Conservation (phyloP, 129 eudicot genomes). For the Chrysanthemum makinoi region DNA sequence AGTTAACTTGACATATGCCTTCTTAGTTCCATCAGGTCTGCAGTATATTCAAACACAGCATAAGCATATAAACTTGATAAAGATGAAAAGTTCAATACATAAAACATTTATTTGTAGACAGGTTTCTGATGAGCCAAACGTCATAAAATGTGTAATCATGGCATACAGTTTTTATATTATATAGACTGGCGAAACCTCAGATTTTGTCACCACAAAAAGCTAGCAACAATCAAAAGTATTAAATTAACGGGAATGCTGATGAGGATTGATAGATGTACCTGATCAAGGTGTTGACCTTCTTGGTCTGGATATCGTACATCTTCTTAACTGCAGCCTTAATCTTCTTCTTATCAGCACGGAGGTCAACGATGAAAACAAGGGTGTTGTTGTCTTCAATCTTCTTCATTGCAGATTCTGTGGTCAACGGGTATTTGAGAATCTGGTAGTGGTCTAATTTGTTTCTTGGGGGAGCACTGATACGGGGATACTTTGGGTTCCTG, state of each 20-base stretch:
- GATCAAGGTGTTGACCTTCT: conserved; percentile 72
- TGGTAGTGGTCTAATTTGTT: conserved; percentile 72
- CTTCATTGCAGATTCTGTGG: conserved; percentile 75
- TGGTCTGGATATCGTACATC: conserved; percentile 77
- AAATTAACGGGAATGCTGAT: too few relatives aligned
- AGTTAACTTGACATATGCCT: conserved; percentile 56
- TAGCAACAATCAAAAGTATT: too few relatives aligned
- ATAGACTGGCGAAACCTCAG: too few relatives aligned
- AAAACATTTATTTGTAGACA: background rate
- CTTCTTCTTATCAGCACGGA: conserved; percentile 71
- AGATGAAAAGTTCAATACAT: background rate
- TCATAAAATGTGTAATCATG: too few relatives aligned
- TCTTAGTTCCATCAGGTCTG: conserved; percentile 67
- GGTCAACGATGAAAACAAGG: conserved; percentile 68
- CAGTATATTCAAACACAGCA: background rate
- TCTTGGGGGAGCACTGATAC: conserved; percentile 68
- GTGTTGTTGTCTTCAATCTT: conserved; percentile 75
- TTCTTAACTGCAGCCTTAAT: conserved; percentile 68
- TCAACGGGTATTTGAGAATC: conserved; percentile 60
- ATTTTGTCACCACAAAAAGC: too few relatives aligned
- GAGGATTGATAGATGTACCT: conserved; percentile 31
- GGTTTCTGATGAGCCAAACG: too few relatives aligned
- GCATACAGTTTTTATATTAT: too few relatives aligned
- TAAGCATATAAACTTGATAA: background rate
- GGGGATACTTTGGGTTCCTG: conserved; percentile 70